Evolutionary conservation across 192 early-diverging fungal species (phyloP).

Genomic region (Cladochytrium replicatum): DNA sequence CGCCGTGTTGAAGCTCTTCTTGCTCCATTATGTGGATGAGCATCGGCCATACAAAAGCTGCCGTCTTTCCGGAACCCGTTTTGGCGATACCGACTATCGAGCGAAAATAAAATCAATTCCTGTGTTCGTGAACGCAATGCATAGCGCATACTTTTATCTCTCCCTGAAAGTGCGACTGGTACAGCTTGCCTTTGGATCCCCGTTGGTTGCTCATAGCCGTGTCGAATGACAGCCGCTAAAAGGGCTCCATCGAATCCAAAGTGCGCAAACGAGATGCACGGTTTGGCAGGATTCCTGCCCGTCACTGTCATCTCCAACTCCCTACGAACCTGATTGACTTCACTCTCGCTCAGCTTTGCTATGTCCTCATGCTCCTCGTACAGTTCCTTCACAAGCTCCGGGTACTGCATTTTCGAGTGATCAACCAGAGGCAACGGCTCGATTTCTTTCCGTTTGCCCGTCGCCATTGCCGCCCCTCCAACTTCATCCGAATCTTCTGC

Average conservation of each 20-base stretch:
- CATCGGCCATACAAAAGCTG: constrained; percentile 76
- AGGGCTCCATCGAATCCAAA: constrained; percentile 70
- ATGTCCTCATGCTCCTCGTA: constrained; percentile 74
- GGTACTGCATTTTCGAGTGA: constrained; percentile 56
- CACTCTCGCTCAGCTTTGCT: constrained; percentile 42
- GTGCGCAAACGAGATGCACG: constrained; percentile 76
- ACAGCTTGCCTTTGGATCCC: constrained; percentile 72
- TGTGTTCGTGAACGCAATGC: constrained; percentile 44
- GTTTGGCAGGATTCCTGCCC: constrained; percentile 52
- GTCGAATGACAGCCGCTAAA: constrained; percentile 46
- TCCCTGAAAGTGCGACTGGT: constrained; percentile 62
- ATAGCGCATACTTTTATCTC: too few species aligned
- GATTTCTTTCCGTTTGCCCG: constrained; percentile 57
- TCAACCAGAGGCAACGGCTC: constrained; percentile 55
- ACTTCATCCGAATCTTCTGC: constrained; percentile 10
- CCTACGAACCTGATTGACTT: constrained; percentile 40
- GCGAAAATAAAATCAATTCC: constrained; percentile 52
- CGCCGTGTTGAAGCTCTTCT: constrained; percentile 55
- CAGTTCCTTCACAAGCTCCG: constrained; percentile 64
- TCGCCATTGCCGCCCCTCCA: constrained; percentile 9
- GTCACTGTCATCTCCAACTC: constrained; percentile 59
- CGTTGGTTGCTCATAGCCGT: constrained; percentile 61
- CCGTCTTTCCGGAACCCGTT: constrained; percentile 81
- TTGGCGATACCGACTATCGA: constrained; percentile 77
- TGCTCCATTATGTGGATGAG: constrained; percentile 81